Evolutionary conservation across 2,329 filamentous ascomycete genomes (phyloP), one percentile per base, ranked within the genome.

Genomic region (Penicillium freii): DNA sequence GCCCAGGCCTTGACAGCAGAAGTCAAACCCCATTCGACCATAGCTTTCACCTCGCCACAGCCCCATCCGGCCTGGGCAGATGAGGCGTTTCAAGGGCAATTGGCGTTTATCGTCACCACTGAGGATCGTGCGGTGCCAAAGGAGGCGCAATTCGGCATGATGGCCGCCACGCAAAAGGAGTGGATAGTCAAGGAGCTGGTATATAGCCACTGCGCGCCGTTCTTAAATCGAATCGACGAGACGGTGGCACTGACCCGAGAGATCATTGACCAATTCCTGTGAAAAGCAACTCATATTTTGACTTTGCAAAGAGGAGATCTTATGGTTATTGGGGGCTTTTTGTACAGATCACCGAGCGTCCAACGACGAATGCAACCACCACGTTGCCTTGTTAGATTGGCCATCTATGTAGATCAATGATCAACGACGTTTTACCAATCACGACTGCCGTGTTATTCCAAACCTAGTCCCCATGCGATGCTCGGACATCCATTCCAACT

Each of bases 1-100:
- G 44, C 42, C 1, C n/a, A 49, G 8, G 36, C 31, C 5, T 45
- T 68, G 23, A 46, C 23, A 7, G 27, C 31, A 15, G 39, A 61
- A 11, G 39, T 70, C 33, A 62, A 57, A 17, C 64, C 66, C 4
- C 64, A 71, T 54, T 54, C 70, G 0, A 64, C 59, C 1, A 21
- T 61, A 25, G 52, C 68, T 0, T 71, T 71, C 39, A 65, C 34
- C 2, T 68, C 67, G 0, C 53, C 62, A 0, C 60, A 67, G 36
- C 67, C 67, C 1, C 44, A 57, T 40, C 59, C 65, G 8, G 70
- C 67, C 1, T 72, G 70, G 68, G 57, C 59, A 7, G 69, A 72
- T 10, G 23, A 51, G 36, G 29, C n/a, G 3, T 47, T 31, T 15
- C 3, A 33, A 4, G 13, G 29, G 5, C 27, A 19, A 1, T 23